phyloP scores from a whole-genome alignment of 768 basidiomycete genomes.

The Russula foetens region DNA sequence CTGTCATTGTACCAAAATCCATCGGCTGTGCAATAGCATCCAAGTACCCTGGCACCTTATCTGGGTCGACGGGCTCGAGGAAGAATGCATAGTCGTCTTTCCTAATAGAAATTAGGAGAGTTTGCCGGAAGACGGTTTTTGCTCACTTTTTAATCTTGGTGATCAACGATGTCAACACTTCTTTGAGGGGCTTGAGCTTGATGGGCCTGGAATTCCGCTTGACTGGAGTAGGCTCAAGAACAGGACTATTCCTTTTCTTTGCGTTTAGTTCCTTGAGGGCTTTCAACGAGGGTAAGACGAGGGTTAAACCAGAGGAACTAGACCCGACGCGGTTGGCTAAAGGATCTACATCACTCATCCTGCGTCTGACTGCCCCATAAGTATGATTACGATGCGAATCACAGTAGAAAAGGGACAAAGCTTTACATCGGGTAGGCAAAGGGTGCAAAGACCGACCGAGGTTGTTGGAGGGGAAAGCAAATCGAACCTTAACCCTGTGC shows the following conservation, averaged over 20 bases:
- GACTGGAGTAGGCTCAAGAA: constrained; percentile 9
- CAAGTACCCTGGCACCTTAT: constrained; percentile 51
- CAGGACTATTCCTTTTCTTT: constrained; percentile 35
- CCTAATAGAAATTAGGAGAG: constrained; percentile 31
- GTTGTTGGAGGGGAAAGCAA: not conserved
- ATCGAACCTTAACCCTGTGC: not conserved
- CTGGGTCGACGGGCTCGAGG: constrained; percentile 53
- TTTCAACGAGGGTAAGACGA: constrained; percentile 61
- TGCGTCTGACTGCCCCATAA: not conserved
- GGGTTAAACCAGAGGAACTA: constrained; percentile 43
- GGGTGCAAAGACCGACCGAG: not conserved
- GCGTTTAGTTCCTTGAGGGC: constrained; percentile 49
- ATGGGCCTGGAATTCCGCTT: constrained; percentile 45
- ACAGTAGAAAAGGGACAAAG: not conserved
- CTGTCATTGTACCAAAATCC: constrained; percentile 84
- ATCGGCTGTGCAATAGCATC: constrained; percentile 79
- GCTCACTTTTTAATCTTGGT: constrained; percentile 65
- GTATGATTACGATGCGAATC: not conserved
- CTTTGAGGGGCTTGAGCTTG: constrained; percentile 74
- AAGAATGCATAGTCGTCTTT: constrained; percentile 87
- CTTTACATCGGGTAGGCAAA: not conserved
- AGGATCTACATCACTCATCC: constrained; percentile 3
- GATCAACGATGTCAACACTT: constrained; percentile 61
- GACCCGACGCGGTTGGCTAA: constrained; percentile 1
- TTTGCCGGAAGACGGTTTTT: not conserved